phyloP scores from a whole-genome alignment of 2,329 filamentous ascomycete genomes.

The Ophiostoma himal-ulmi region DNA sequence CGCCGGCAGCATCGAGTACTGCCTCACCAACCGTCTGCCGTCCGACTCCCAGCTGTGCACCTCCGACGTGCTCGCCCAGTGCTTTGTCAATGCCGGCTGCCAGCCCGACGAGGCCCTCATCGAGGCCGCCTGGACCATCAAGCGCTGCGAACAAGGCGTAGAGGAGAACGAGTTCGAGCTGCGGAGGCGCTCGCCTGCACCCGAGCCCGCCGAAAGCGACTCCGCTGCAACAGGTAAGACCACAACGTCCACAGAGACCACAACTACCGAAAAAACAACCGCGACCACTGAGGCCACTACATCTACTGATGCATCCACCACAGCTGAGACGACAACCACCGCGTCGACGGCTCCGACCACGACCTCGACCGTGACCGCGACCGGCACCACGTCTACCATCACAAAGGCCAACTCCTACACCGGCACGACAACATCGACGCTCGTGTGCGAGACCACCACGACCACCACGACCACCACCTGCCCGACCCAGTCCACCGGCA shows the following conservation, averaged over 20 bases:
- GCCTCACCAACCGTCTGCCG: constrained; percentile 34
- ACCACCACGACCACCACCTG: constrained; percentile 37
- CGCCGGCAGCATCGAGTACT: constrained; percentile 38
- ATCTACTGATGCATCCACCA: neutral
- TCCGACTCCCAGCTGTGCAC: constrained; percentile 24
- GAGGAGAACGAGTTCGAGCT: constrained; percentile 28
- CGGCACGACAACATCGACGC: constrained; percentile 32
- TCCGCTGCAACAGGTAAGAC: constrained; percentile 6
- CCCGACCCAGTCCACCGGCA: constrained; percentile 36
- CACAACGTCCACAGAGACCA: constrained; percentile 2
- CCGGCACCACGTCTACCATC: constrained; percentile 18
- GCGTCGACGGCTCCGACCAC: constrained; percentile 15
- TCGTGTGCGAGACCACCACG: constrained; percentile 33
- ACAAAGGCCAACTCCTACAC: constrained; percentile 29
- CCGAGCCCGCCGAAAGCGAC: neutral
- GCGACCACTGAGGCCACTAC: constrained; percentile 3
- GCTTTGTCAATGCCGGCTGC: constrained; percentile 37
- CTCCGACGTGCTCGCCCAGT: constrained; percentile 35
- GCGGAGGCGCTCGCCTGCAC: constrained; percentile 24
- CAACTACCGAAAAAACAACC: constrained; percentile 15
- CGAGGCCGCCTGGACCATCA: constrained; percentile 34
- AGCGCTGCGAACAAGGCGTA: constrained; percentile 31
- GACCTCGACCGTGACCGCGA: constrained; percentile 17
- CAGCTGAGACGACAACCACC: constrained; percentile 21
- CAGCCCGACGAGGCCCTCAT: constrained; percentile 33